Evolutionary conservation across 2,329 filamentous ascomycete genomes (phyloP).

Genomic region (Mycosphaerella arachidis): DNA sequence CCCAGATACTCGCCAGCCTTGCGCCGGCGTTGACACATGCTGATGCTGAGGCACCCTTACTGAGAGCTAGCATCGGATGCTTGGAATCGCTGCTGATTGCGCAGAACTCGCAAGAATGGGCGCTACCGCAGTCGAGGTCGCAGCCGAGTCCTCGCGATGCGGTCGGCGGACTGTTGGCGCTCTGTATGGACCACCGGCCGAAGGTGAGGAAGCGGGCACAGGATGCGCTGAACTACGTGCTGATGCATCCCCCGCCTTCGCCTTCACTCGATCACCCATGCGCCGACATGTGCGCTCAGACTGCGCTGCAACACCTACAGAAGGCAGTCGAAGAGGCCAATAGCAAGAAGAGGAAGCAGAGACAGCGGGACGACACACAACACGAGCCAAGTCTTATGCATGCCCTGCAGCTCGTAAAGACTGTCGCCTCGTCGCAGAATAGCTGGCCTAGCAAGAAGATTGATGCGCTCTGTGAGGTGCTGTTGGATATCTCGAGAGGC

Average conservation of each 20-base stretch:
- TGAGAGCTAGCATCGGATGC: conserved; percentile 85
- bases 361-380: conserved; percentile 54
- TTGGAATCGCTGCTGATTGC: conserved; percentile 86
- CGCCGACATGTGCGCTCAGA: conserved; percentile 93
- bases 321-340: conserved; percentile 67
- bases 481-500: conserved; percentile 82
- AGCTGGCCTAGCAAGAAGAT: conserved; percentile 98
- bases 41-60: conserved; percentile 79
- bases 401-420: conserved; percentile 85
- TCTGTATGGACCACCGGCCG: conserved; percentile 80
- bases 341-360: conserved; percentile 62
- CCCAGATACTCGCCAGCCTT: conserved; percentile 81
- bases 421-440: conserved; percentile 76
- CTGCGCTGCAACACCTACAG: conserved; percentile 73
- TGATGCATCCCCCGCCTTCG: conserved; percentile 81
- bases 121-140: conserved; percentile 68
- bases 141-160: conserved; percentile 76
- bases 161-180: conserved; percentile 75
- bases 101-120: conserved; percentile 85
- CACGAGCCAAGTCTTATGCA: conserved; percentile 73
- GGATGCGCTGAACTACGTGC: conserved; percentile 77
- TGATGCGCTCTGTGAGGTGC: conserved; percentile 80
- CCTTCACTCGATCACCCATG: conserved; percentile 92
- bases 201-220: conserved; percentile 93
- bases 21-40: conserved; percentile 75